Evolutionary conservation across 2,329 filamentous ascomycete species (phyloP).

Genomic region (Dothideomycetes sp.): DNA sequence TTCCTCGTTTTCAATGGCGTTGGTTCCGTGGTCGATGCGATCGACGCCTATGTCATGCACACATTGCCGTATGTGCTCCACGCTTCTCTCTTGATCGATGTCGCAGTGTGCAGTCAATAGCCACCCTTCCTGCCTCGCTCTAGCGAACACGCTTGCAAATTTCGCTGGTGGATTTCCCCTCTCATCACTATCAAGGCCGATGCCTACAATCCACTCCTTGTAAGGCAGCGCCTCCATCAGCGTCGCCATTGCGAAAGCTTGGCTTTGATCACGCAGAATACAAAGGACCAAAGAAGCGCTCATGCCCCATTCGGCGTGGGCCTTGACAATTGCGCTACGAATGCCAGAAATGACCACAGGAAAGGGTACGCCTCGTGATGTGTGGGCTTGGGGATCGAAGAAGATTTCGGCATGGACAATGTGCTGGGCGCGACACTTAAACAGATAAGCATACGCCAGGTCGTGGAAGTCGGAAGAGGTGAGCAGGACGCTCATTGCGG

Average conservation of each 20-base stretch:
- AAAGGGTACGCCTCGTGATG: constrained; percentile 5
- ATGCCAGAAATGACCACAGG: constrained; percentile 7
- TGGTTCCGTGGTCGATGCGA: constrained; percentile 5
- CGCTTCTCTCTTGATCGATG: neutral
- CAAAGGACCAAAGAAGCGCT: constrained; percentile 8
- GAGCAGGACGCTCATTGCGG: constrained; percentile 1
- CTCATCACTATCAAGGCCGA: constrained; percentile 6
- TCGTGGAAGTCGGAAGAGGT: constrained; percentile 5
- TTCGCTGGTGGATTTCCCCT: constrained; percentile 5
- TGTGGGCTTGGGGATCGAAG: constrained; percentile 12
- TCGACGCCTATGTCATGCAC: constrained; percentile 2
- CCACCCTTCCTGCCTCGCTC: constrained; percentile 2
- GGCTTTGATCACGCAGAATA: constrained; percentile 7
- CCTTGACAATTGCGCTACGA: constrained; percentile 6
- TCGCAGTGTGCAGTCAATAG: constrained; percentile 3
- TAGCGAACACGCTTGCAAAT: constrained; percentile 1
- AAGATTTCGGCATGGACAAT: constrained; percentile 10
- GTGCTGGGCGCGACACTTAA: constrained; percentile 2
- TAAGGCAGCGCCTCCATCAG: neutral
- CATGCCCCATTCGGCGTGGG: constrained; percentile 7
- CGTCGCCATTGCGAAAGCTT: neutral
- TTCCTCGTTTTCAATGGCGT: constrained; percentile 2
- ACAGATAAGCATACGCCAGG: constrained; percentile 3
- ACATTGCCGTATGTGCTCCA: neutral
- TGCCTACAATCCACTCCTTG: constrained; percentile 1